Evolutionary conservation across 805 yeast species (phyloP).

Genomic region (Ogataea parapolymorpha): DNA sequence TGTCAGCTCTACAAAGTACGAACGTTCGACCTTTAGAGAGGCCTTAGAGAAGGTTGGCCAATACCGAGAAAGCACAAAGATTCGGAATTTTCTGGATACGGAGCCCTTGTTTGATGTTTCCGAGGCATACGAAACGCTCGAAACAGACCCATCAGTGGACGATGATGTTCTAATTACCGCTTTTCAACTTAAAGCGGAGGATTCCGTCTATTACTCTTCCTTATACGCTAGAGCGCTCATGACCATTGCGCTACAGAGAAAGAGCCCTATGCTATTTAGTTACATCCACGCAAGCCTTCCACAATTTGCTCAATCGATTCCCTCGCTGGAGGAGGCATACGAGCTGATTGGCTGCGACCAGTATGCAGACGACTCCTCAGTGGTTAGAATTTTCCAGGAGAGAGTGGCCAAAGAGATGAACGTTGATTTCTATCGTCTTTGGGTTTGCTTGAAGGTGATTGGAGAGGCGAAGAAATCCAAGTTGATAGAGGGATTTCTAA

Average conservation of each 20-base stretch:
- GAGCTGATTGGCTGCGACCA: conserved; percentile 45
- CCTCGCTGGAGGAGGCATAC: conserved; percentile 40
- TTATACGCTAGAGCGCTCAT: conserved; percentile 53
- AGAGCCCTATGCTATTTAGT: conserved; percentile 54
- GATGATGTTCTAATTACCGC: conserved; percentile 77
- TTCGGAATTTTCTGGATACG: conserved; percentile 39
- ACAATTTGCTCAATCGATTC: conserved; percentile 17
- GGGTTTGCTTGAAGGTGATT: conserved; percentile 55
- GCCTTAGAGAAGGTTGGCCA: conserved; percentile 39
- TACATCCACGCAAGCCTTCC: conserved; percentile 48
- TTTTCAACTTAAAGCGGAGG: conserved; percentile 60
- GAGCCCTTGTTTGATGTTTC: conserved; percentile 45
- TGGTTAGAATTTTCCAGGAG: conserved; percentile 51
- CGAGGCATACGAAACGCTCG: conserved; percentile 52
- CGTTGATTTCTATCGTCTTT: conserved; percentile 51
- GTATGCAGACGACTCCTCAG: conserved; percentile 54
- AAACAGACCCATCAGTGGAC: conserved; percentile 49
- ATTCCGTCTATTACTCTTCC: conserved; percentile 41
- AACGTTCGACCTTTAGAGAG: conserved; percentile 34
- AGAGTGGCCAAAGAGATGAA: conserved; percentile 37
- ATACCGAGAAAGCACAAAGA: conserved; percentile 34
- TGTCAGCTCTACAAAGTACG: conserved; percentile 21
- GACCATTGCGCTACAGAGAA: conserved; percentile 57
- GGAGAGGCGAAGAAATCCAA: conserved; percentile 55
- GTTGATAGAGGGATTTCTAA: conserved; percentile 52